Base-by-base conservation (phyloP, 1,139 yeast genomes). In the Yamadazyma conglobata region DNA sequence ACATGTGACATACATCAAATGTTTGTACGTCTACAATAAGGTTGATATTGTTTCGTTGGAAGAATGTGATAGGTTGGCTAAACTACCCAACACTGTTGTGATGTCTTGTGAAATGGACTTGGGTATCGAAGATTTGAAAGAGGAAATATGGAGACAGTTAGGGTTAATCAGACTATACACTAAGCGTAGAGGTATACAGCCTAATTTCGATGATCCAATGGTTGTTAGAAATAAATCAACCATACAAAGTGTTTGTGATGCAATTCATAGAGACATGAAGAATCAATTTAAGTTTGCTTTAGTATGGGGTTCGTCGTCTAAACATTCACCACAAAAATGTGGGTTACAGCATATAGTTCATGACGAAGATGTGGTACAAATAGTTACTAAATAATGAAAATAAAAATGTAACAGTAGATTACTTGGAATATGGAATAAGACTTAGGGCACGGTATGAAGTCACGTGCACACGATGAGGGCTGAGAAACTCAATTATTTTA, bases 231-330 rank as follows among this genome's bases (percentile, higher is more conserved):
- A 70, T 37, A 72, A 79, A 37, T 82, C 94, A 13, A 69, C 93
- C 2, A 76, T 89, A 31, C 88, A 81, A 44, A 88, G 81, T 46
- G 88, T 91, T 16, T 91, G 98, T 65, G 93, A 91, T 53, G 73
- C 93, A 9, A 82, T 91, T 42, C 98, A 91, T 54, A 73, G 95
- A 47, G 96, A 89, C 46, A 84, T 91, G 71, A 88, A 88, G 50
- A 79, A 83, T 46, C 87, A 85, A 52, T 91, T 91, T 65, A 85
- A 88, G 53, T 87, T 88, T 54, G 97, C 97, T 1, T 62, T 88
- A 48, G 96, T 91, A 8, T 91, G 97, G 97, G 98, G 98, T 0
- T 79, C 89, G 1, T 82, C 94, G 31, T 85, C 96, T 5, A 91
- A 91, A 56, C 96, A 88, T 53, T 85, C 93, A 25, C 98, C 98